Percentiles rank a stretch among this genome's conserved stretches.
These are phyloP conservation scores for Cutaneotrichosporon mucoides DNA, from an alignment of 1,284 basidiomycete genomes.

Conservation along the genomic window DNA sequence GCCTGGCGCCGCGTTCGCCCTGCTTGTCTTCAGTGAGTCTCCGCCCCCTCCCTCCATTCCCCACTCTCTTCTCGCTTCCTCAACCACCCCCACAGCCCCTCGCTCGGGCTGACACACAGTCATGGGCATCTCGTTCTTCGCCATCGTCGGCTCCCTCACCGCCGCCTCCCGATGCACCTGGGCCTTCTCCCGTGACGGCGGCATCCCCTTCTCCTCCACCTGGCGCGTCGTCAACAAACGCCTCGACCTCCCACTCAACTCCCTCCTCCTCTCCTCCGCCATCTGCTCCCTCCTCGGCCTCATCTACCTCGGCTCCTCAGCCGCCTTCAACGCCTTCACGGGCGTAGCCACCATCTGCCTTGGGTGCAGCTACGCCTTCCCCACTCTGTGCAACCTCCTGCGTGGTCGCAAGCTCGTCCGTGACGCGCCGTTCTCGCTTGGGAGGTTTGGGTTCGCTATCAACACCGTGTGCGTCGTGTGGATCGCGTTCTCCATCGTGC, in stretches of 20 bases:
- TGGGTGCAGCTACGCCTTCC: conserved; percentile 44
- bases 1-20: conserved; percentile 49
- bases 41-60: too few relatives aligned
- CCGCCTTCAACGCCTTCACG: conserved; percentile 44
- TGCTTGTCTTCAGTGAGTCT: conserved; percentile 48
- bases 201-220: conserved; percentile 43
- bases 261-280: conserved; percentile 44
- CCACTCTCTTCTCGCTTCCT: too few relatives aligned
- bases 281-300: conserved; percentile 48
- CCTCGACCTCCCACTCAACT: conserved; percentile 48
- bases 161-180: conserved; percentile 18
- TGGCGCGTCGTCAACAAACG: conserved; percentile 41
- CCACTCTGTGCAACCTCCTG: conserved; percentile 46
- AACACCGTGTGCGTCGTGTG: conserved; percentile 31
- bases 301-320: conserved; percentile 43
- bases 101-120: conserved; percentile 20
- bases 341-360: conserved; percentile 42
- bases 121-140: conserved; percentile 51
- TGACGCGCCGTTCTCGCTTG: conserved; percentile 36
- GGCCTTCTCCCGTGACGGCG: conserved; percentile 50
- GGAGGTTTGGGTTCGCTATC: conserved; percentile 39
- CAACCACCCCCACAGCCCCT: too few relatives aligned
- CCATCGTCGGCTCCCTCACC: conserved; percentile 51
- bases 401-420: conserved; percentile 37
- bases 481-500: conserved; percentile 16